Percentiles rank a stretch among this genome's conserved stretches.
These are phyloP conservation scores for Emydomyces testavorans DNA, from an alignment of 2,329 filamentous ascomycete genomes.

Conservation along the genomic window DNA sequence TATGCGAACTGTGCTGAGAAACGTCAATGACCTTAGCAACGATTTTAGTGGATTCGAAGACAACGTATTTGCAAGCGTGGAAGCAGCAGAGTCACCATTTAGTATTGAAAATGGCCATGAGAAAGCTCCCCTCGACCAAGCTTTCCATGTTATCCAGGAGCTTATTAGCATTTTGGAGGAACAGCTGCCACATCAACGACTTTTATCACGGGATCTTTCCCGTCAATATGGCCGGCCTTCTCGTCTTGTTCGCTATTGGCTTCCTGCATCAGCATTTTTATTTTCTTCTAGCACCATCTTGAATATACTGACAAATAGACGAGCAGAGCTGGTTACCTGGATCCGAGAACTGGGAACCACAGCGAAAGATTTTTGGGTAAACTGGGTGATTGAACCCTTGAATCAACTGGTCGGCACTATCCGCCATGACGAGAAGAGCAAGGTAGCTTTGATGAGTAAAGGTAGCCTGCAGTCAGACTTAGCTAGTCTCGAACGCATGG, in stretches of 20 bases:
- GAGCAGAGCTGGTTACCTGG: slow-evolving; percentile 69
- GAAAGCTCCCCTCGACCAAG: slow-evolving; percentile 18
- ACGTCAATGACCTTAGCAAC: slow-evolving; percentile 53
- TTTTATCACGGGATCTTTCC: slow-evolving; percentile 46
- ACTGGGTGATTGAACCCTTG: slow-evolving; percentile 84
- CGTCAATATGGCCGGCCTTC: slow-evolving; percentile 63
- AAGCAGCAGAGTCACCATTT: slow-evolving; percentile 42
- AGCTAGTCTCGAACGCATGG: slow-evolving; percentile 91
- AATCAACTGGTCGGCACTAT: slow-evolving; percentile 82
- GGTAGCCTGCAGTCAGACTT: slow-evolving; percentile 82
- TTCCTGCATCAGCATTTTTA: slow-evolving; percentile 59
- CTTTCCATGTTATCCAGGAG: slow-evolving; percentile 25
- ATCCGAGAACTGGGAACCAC: slow-evolving; percentile 67
- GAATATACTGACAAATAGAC: slow-evolving; percentile 60
- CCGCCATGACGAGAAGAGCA: slow-evolving; percentile 79
- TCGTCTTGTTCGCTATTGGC: slow-evolving; percentile 71
- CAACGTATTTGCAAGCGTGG: slow-evolving; percentile 45
- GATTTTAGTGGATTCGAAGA: slow-evolving; percentile 45
- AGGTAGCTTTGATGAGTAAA: slow-evolving; percentile 93
- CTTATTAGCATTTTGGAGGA: slow-evolving; percentile 50
- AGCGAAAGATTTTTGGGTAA: slow-evolving; percentile 79
- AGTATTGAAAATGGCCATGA: slow-evolving; percentile 35
- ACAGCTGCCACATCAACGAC: slow-evolving; percentile 56
- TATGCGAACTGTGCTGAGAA: slow-evolving; percentile 73
- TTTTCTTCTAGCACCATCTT: slow-evolving; percentile 82